Conservation (phyloP, 192 early-diverging fungal species). For the Backusella morwellensis region DNA sequence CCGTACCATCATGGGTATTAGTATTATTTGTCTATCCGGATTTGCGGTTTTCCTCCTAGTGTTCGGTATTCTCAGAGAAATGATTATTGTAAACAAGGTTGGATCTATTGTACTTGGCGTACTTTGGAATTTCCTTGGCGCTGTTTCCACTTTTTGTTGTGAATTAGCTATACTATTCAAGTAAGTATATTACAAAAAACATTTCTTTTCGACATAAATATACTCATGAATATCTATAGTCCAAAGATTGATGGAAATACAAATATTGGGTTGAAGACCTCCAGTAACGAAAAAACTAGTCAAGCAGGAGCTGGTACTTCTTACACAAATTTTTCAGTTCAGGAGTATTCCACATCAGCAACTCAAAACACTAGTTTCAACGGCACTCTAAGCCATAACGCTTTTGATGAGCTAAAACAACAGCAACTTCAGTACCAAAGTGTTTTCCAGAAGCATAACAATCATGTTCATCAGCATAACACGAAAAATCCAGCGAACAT, state of each 20-base stretch:
- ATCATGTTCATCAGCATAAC: constrained; percentile 2
- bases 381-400: constrained; percentile 19
- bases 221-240: background rate
- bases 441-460: constrained; percentile 1
- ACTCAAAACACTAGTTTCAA: background rate
- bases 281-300: constrained; percentile 9
- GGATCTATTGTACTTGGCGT: constrained; percentile 21
- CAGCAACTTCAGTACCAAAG: constrained; percentile 16
- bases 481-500: background rate
- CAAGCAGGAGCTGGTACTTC: background rate
- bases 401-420: constrained; percentile 19
- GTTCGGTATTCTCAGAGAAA: constrained; percentile 29
- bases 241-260: constrained; percentile 12
- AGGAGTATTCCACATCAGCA: constrained; percentile 2
- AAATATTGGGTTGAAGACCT: constrained; percentile 13
- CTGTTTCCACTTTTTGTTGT: constrained; percentile 19
- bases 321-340: background rate
- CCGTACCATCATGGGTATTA: constrained; percentile 18
- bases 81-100: constrained; percentile 19
- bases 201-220: background rate
- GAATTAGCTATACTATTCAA: constrained; percentile 30
- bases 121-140: constrained; percentile 30
- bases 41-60: constrained; percentile 33
- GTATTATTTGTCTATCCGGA: constrained; percentile 15
- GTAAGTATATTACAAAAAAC: background rate